A percentile compares a stretch with the other conserved stretches of the same genome.
Conservation (phyloP, 805 yeast genomes). For the Monosporozyma servazzii region DNA sequence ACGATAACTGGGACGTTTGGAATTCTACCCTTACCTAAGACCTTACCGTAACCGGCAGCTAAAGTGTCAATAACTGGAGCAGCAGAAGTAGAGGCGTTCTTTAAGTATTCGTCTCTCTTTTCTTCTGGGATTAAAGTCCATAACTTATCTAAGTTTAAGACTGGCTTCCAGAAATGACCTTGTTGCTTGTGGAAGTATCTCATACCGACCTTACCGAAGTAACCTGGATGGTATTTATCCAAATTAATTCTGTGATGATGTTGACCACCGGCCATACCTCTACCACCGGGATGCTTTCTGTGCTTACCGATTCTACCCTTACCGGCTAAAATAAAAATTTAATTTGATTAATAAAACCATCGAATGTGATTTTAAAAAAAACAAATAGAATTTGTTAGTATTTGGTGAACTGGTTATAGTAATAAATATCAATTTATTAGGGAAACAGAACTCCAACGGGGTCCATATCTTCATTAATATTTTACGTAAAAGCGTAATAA, state of each 20-base stretch:
- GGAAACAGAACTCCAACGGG: not conserved
- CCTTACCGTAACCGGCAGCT: constrained; percentile 99
- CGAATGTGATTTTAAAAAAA: not conserved
- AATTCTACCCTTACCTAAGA: constrained; percentile 97
- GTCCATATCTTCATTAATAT: not conserved
- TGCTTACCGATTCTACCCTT: constrained; percentile 99
- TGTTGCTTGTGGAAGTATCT: constrained; percentile 97
- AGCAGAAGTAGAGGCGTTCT: constrained; percentile 73
- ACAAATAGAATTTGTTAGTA: not conserved
- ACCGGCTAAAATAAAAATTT: constrained; percentile 64
- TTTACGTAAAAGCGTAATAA: not conserved
- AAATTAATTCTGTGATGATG: constrained; percentile 99
- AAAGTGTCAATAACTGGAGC: constrained; percentile 99
- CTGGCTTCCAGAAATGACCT: constrained; percentile 96
- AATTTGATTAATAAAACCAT: not conserved
- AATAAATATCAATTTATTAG: not conserved
- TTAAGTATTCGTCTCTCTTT: constrained; percentile 87
- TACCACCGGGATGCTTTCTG: constrained; percentile 99
- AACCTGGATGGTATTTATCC: constrained; percentile 99
- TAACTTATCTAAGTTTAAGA: constrained; percentile 94
- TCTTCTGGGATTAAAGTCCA: constrained; percentile 95
- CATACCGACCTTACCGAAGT: constrained; percentile 99
- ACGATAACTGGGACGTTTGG: constrained; percentile 98
- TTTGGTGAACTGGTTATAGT: not conserved
- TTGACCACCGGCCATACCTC: constrained; percentile 99